Percentiles rank a stretch among this genome's conserved stretches.
Conservation (phyloP, 2,329 filamentous ascomycete genomes). For the Epichloe sibirici region DNA sequence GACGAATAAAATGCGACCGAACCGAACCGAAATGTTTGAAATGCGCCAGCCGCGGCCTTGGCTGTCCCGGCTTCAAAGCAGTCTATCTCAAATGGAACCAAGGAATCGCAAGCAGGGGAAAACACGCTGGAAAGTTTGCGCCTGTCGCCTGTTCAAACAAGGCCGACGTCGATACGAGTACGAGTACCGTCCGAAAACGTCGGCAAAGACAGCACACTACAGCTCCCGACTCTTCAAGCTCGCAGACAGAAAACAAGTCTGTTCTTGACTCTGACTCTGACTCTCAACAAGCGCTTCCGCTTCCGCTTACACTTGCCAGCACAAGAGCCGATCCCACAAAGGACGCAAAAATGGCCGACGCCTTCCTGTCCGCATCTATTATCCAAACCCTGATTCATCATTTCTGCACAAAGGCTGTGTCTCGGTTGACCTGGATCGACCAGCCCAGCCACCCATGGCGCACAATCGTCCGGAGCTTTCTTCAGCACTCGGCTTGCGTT, state of each 20-base stretch:
- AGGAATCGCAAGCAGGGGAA: constrained; percentile 12
- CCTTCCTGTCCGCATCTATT: constrained; percentile 3
- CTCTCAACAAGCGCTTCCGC: neutral
- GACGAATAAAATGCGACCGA: constrained; percentile 12
- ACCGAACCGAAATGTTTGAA: constrained; percentile 11
- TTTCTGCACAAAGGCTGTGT: constrained; percentile 10
- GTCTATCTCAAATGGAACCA: constrained; percentile 11
- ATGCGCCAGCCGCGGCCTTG: constrained; percentile 9
- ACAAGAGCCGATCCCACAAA: neutral
- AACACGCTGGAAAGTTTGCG: constrained; percentile 7
- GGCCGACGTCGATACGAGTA: neutral
- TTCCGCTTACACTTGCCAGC: neutral
- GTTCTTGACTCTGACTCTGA: neutral
- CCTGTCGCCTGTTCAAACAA: constrained; percentile 2
- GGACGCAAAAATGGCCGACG: neutral
- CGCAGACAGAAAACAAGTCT: neutral
- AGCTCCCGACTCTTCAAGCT: neutral
- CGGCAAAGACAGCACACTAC: neutral
- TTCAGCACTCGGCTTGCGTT: constrained; percentile 9
- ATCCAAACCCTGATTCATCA: constrained; percentile 9
- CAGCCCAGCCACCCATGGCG: constrained; percentile 11
- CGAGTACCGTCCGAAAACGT: neutral
- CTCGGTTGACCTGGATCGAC: constrained; percentile 12
- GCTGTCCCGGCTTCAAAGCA: constrained; percentile 10
- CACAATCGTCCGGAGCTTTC: constrained; percentile 5